These are phyloP conservation scores for Tulasnella sp. DNA, from an alignment of 768 basidiomycete genomes.

Conservation along the genomic window DNA sequence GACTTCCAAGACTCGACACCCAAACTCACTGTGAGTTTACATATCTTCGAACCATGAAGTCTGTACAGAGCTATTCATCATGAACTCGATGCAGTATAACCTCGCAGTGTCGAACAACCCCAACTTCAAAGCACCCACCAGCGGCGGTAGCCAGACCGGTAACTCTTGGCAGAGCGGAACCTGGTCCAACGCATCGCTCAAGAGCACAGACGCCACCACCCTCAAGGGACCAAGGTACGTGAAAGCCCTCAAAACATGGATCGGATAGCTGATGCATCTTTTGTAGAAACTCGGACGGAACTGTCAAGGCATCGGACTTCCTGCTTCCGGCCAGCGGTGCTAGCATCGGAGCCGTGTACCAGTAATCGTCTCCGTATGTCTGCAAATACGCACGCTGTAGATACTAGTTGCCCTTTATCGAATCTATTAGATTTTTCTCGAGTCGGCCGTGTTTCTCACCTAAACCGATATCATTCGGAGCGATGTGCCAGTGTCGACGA, in stretches of 20 bases:
- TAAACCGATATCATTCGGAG: not conserved
- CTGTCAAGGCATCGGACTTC: slow-evolving; percentile 8
- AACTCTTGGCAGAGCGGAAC: slow-evolving; percentile 19
- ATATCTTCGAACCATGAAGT: not conserved
- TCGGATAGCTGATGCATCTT: not conserved
- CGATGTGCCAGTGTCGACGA: not conserved
- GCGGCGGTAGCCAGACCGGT: slow-evolving; percentile 10
- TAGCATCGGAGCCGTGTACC: not conserved
- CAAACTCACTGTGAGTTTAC: not conserved
- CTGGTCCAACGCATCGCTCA: not conserved
- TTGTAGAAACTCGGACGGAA: slow-evolving; percentile 3
- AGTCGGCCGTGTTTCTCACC: not conserved
- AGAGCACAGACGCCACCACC: slow-evolving; percentile 1
- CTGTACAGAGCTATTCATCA: not conserved
- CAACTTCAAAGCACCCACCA: slow-evolving; percentile 11
- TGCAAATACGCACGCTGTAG: not conserved
- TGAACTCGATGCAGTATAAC: not conserved
- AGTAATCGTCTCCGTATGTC: not conserved
- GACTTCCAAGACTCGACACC: not conserved
- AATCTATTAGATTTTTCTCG: not conserved
- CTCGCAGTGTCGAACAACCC: slow-evolving; percentile 12
- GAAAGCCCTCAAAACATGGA: not conserved
- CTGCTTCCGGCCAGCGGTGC: not conserved
- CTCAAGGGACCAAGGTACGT: not conserved
- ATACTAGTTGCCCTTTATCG: too few relatives aligned